Evolutionary conservation across 2,329 filamentous ascomycete genomes (phyloP), one percentile per base, ranked within the genome.

Genomic region (Davidsoniella australis): DNA sequence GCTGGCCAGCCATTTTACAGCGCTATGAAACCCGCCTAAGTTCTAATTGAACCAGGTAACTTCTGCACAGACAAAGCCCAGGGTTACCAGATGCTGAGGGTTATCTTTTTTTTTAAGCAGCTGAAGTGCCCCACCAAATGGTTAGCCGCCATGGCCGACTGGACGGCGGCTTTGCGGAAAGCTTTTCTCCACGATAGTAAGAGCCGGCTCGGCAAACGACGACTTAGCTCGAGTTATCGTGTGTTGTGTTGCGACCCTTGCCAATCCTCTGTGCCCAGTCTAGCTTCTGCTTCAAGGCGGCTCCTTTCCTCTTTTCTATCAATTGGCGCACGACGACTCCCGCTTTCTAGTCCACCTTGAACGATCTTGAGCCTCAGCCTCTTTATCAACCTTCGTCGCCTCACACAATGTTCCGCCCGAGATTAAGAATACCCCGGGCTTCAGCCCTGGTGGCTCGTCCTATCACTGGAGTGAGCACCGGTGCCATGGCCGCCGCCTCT

Each of bases 381-480:
- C 44, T n/a, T 17, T 9, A 17, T 17, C 33, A 24, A 37, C 44
- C 20, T 36, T 9, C 37, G 42, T 24, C 33, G 42, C 29, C 50
- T 39, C 43, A 48, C 59, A 67, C 57, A 54, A 71, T 77, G 73
- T 61, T 77, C 57, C 69, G 71, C 57, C 64, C 72, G 49, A 65
- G 69, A 64, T 64, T 75, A 69, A 68, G 71, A 58, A 66, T 69
- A 66, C 69, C 71, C 53, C 64, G 66, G 56, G 60, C 61, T 53
- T 58, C 63, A 62, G 51, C 60, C 64, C 56, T 47, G 33, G 20
- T 24, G 38, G 40, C 29, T 38, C 40, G 24, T 37, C 51, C 43
- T 6, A 10, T 45, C 2, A 41, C 33, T 55, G 63, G 52, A 60
- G 58, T 57, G 60, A 59, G 46, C 61, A 58, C 57, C 56, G 60